Percentiles rank a stretch among this genome's conserved stretches.
Conservation (phyloP, 176 grass and related monocot genomes). For the Neostapfia colusana region DNA sequence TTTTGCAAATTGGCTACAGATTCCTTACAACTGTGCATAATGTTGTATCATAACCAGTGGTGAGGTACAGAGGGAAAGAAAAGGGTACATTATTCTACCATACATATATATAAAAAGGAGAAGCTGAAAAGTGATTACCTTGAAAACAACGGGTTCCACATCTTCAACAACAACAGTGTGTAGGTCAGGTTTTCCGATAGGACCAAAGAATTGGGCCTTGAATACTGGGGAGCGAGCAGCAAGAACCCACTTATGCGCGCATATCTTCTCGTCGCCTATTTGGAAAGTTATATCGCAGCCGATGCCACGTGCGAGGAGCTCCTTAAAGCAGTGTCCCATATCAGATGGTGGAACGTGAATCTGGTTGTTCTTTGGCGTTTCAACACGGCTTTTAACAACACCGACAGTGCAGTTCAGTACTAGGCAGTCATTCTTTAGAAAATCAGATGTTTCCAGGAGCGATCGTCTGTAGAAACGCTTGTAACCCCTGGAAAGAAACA, state of each 20-base stretch:
- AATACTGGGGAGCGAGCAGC: conserved; percentile 83
- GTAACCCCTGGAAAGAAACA: conserved; percentile 67
- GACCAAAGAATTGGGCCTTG: conserved; percentile 90
- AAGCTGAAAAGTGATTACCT: conserved; percentile 50
- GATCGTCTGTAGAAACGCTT: conserved; percentile 86
- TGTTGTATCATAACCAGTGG: neutral
- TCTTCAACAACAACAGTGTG: conserved; percentile 65
- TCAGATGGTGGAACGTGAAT: conserved; percentile 63
- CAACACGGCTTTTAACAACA: conserved; percentile 69
- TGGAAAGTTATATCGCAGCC: conserved; percentile 75
- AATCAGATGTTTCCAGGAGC: conserved; percentile 66
- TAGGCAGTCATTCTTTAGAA: conserved; percentile 71
- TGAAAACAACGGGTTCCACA: conserved; percentile 81
- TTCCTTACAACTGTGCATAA: conserved; percentile 18
- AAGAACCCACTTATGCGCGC: conserved; percentile 82
- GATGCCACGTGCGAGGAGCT: conserved; percentile 52
- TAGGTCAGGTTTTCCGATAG: conserved; percentile 69
- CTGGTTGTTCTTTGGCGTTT: conserved; percentile 60
- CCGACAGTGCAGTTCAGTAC: conserved; percentile 84
- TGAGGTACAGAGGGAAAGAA: neutral
- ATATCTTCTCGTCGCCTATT: conserved; percentile 62
- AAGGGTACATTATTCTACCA: neutral
- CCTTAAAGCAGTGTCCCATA: conserved; percentile 63
- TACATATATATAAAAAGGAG: neutral
- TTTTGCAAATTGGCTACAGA: neutral